Base-by-base conservation (phyloP, 768 basidiomycete species). In the Leucosporidium yakuticum region DNA sequence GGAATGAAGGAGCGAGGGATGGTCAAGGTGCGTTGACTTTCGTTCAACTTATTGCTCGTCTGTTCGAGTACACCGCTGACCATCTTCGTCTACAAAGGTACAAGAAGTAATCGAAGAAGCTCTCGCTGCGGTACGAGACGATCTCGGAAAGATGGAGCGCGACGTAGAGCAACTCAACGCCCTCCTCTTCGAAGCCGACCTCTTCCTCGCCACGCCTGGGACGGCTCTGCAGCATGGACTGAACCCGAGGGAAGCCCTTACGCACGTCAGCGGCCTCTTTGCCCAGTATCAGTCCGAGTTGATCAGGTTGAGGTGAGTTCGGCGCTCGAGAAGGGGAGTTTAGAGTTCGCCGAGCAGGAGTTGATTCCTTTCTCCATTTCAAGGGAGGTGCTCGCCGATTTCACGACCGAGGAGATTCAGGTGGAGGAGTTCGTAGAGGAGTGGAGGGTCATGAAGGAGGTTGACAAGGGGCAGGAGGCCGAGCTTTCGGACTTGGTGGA, bases 391-490 rank as follows among this genome's bases (percentile, higher is more conserved):
- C 56, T 74, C 2, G 73, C 73, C 25, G 73, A 74, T 55, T 74
- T 70, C 36, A 69, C 73, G 49, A 53, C 60, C 55, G 73, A 74
- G 62, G 17, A 51, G n/a, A 74, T 74, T 15, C 64, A 60, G 6
- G 62, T 61, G 8, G 69, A 70, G 17, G 69, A 65, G 57, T 66
- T 74, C 25, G 69, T 67, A 12, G 60, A 59, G 4, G 69, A 69
- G 60, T 74, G 73, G 73, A 56, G 53, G 25, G 69, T 67, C 21
- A 74, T 74, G 69, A 70, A 69, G 57, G 69, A 70, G 55, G 73
- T 74, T 49, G 69, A 73, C 67, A 67, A 70, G 61, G 68, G 68
- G 34, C 63, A 67, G 44, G 68, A 73, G 60, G 71, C 64, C 17
- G 71, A 73, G 51, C 12, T 58, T 1, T 34, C 31, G 50, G 71